A percentile compares a stretch with the other conserved stretches of the same genome.
phyloP scores from a whole-genome alignment of 2,329 filamentous ascomycete genomes.

The Ophiostoma montium region DNA sequence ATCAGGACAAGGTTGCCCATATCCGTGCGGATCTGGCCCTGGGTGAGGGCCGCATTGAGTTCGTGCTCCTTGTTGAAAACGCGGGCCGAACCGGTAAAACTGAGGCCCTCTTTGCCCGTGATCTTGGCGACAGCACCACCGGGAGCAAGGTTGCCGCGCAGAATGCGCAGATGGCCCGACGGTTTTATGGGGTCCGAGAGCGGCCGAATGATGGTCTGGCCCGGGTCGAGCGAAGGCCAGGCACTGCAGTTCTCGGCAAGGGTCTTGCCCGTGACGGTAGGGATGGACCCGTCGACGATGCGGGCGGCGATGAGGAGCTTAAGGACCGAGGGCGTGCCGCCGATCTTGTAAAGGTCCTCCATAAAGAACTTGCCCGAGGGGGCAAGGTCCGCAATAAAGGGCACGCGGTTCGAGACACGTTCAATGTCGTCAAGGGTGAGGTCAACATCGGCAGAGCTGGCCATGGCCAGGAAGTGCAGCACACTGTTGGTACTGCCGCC shows the following conservation, averaged over 20 bases:
- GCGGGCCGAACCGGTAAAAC: slow-evolving; percentile 65
- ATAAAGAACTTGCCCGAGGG: slow-evolving; percentile 72
- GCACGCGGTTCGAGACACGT: slow-evolving; percentile 66
- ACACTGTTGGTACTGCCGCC: slow-evolving; percentile 83
- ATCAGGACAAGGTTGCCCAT: slow-evolving; percentile 75
- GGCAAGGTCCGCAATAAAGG: slow-evolving; percentile 73
- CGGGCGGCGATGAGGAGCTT: slow-evolving; percentile 68
- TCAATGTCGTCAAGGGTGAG: slow-evolving; percentile 74
- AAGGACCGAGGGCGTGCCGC: slow-evolving; percentile 72
- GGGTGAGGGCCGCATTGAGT: slow-evolving; percentile 58
- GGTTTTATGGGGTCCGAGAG: slow-evolving; percentile 60
- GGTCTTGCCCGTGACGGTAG: slow-evolving; percentile 73
- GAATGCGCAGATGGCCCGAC: slow-evolving; percentile 77
- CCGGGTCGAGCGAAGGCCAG: slow-evolving; percentile 62
- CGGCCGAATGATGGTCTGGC: slow-evolving; percentile 71
- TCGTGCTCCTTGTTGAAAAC: slow-evolving; percentile 79
- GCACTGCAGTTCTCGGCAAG: slow-evolving; percentile 66
- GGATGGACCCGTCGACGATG: slow-evolving; percentile 62
- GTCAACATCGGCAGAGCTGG: slow-evolving; percentile 63
- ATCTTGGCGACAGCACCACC: slow-evolving; percentile 90
- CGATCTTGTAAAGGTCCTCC: slow-evolving; percentile 75
- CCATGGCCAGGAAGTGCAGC: slow-evolving; percentile 82
- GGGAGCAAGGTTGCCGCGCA: slow-evolving; percentile 77
- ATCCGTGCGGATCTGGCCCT: slow-evolving; percentile 34
- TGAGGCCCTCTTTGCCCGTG: slow-evolving; percentile 82